phyloP scores from a whole-genome alignment of 2,329 filamentous ascomycete species.

The Colletotrichum neosansevieriae region DNA sequence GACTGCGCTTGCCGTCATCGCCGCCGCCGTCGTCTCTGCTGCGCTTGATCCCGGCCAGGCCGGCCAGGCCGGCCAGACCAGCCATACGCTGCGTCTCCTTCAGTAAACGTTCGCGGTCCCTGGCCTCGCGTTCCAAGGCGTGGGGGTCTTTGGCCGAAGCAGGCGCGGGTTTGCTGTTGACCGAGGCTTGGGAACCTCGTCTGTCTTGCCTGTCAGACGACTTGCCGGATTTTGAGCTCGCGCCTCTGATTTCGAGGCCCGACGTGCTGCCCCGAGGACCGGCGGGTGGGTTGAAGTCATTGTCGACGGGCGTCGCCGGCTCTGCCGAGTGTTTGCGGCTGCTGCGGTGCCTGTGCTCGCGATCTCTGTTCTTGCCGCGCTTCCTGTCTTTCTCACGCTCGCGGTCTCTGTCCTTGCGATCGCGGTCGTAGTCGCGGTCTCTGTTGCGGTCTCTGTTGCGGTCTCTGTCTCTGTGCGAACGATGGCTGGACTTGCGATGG shows the following conservation, averaged over 20 bases:
- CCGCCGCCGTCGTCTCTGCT: slow-evolving; percentile 57
- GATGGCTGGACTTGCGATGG: slow-evolving; percentile 54
- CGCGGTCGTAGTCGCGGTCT: slow-evolving; percentile 51
- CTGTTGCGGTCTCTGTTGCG: slow-evolving; percentile 56
- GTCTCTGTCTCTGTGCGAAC: slow-evolving; percentile 59
- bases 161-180: slow-evolving; percentile 42
- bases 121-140: slow-evolving; percentile 75
- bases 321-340: slow-evolving; percentile 47
- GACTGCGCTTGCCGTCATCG: slow-evolving; percentile 50
- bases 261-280: slow-evolving; percentile 50
- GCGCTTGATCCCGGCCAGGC: slow-evolving; percentile 62
- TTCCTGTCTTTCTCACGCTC: slow-evolving; percentile 51
- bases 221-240: slow-evolving; percentile 44
- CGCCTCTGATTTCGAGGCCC: slow-evolving; percentile 55
- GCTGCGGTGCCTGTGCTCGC: slow-evolving; percentile 53
- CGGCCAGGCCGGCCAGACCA: slow-evolving; percentile 60
- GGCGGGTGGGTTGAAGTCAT: slow-evolving; percentile 56
- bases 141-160: slow-evolving; percentile 66
- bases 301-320: slow-evolving; percentile 52
- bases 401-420: slow-evolving; percentile 53
- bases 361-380: slow-evolving; percentile 54
- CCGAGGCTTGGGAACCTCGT: slow-evolving; percentile 52
- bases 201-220: slow-evolving; percentile 46
- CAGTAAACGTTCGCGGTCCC: slow-evolving; percentile 73
- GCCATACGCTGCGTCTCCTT: slow-evolving; percentile 77